Evolutionary conservation across 139 green algal genomes (phyloP).

Genomic region (Coccomyxa sp.): DNA sequence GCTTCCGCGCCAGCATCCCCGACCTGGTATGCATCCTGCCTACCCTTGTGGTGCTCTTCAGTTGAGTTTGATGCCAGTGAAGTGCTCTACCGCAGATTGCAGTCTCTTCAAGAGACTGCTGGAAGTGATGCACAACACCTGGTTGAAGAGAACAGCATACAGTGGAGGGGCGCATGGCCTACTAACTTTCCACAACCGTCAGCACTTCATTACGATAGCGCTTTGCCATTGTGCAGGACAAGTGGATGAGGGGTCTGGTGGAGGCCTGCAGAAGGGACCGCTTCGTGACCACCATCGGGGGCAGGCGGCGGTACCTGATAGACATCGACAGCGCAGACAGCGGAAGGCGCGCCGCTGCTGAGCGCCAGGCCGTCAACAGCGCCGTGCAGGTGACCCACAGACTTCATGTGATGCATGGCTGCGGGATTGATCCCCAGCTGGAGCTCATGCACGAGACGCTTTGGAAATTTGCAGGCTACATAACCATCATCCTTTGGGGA

Average conservation of each 20-base stretch:
- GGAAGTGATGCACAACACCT: too few relatives aligned
- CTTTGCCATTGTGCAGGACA: conserved; percentile 9
- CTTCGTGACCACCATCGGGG: conserved; percentile 51
- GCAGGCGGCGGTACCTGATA: conserved; percentile 50
- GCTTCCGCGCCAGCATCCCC: conserved; percentile 43
- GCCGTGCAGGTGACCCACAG: conserved; percentile 37
- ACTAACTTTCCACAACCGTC: too few relatives aligned
- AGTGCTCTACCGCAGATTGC: not conserved
- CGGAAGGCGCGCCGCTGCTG: conserved; percentile 20
- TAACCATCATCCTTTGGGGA: conserved; percentile 12
- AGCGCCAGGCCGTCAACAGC: conserved; percentile 73
- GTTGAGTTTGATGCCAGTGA: not conserved
- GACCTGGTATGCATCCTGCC: conserved; percentile 28
- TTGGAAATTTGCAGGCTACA: not conserved
- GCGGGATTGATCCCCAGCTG: not conserved
- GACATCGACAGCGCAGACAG: conserved; percentile 31
- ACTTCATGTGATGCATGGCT: not conserved
- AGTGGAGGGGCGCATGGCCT: too few relatives aligned
- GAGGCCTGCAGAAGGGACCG: conserved; percentile 28
- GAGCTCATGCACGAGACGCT: not conserved
- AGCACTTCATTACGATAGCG: too few relatives aligned
- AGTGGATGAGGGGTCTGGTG: conserved; percentile 30
- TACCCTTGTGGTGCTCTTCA: not conserved
- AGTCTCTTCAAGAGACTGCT: too few relatives aligned
- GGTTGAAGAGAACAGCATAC: too few relatives aligned